Conservation (phyloP, 352 stramenopile genomes). For the Aphanomyces euteiches region DNA sequence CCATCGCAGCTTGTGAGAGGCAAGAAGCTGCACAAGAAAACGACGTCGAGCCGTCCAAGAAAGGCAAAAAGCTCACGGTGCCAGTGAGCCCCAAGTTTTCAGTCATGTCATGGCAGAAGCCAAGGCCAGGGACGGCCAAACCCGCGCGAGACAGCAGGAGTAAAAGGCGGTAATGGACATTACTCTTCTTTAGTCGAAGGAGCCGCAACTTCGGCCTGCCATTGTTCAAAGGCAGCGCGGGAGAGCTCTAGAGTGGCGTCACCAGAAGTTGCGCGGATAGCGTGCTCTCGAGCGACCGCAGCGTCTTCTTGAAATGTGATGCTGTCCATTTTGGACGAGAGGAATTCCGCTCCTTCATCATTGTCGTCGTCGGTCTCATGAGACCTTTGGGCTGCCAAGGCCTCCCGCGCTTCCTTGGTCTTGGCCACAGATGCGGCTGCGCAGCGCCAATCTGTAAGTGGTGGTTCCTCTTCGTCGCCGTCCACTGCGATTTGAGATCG, state of each 20-base stretch:
- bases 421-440: neutral
- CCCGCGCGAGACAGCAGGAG: neutral
- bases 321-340: constrained; percentile 68
- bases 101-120: constrained; percentile 81
- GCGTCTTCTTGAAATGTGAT: constrained; percentile 44
- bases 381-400: neutral
- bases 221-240: constrained; percentile 66
- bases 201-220: constrained; percentile 30
- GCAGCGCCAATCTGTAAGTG: neutral
- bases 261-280: constrained; percentile 62
- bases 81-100: constrained; percentile 80
- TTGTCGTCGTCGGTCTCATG: constrained; percentile 24
- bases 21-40: constrained; percentile 41
- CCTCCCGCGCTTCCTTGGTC: constrained; percentile 33
- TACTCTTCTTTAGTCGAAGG: constrained; percentile 1
- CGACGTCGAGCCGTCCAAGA: constrained; percentile 26
- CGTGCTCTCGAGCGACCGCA: constrained; percentile 64
- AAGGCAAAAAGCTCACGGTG: constrained; percentile 58
- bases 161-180: neutral
- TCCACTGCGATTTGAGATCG: neutral
- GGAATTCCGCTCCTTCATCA: constrained; percentile 36
- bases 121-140: constrained; percentile 4
- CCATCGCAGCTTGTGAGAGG: constrained; percentile 39
- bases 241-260: constrained; percentile 67
- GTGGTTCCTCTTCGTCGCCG: constrained; percentile 3